A percentile compares a stretch with the other conserved stretches of the same genome.
These are phyloP conservation scores for Penicillium crustosum DNA, from an alignment of 2,329 filamentous ascomycete genomes.

Conservation along the genomic window DNA sequence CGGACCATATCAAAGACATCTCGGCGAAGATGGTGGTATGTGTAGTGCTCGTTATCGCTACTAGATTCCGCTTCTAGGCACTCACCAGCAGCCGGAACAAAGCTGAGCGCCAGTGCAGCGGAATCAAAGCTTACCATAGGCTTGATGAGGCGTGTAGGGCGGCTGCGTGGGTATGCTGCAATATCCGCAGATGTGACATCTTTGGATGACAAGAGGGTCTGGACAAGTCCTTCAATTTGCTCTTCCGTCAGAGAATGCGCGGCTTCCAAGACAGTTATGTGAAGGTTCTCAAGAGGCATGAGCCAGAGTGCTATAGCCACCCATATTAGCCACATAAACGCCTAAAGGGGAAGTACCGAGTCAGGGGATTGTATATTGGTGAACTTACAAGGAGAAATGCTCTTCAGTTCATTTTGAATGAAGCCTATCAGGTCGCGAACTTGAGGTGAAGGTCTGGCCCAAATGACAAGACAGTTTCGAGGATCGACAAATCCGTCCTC, in stretches of 20 bases:
- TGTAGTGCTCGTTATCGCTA: conserved; percentile 63
- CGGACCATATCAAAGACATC: conserved; percentile 68
- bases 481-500: conserved; percentile 71
- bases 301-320: conserved; percentile 67
- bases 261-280: conserved; percentile 79
- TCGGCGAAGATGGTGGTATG: conserved; percentile 83
- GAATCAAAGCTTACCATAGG: conserved; percentile 81
- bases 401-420: conserved; percentile 65
- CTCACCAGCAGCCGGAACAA: conserved; percentile 74
- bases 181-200: conserved; percentile 43
- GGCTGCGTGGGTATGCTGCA: conserved; percentile 62
- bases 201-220: conserved; percentile 45
- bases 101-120: conserved; percentile 79
- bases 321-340: not conserved
- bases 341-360: not conserved
- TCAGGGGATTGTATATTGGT: not conserved
- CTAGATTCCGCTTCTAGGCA: conserved; percentile 37
- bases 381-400: conserved; percentile 66
- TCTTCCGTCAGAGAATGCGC: conserved; percentile 72
- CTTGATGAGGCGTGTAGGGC: conserved; percentile 73
- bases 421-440: conserved; percentile 64
- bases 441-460: conserved; percentile 74
- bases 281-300: conserved; percentile 76
- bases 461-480: conserved; percentile 79
- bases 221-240: conserved; percentile 66